Base-by-base conservation (phyloP, 306 rosid genomes). In the Trifolium pratense region DNA sequence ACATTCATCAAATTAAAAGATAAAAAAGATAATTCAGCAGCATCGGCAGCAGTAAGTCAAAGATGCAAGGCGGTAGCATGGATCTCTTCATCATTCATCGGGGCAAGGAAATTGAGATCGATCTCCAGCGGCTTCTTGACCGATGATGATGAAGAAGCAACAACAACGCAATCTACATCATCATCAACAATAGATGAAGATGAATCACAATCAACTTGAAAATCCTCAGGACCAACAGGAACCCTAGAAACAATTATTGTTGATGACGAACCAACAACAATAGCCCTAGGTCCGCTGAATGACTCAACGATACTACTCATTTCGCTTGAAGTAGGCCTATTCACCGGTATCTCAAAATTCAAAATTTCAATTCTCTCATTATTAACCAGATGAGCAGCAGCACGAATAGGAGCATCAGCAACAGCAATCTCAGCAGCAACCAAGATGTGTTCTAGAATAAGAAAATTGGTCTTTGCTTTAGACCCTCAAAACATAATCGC, bases 241-340 rank as follows among this genome's bases (percentile, higher is more conserved):
- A 29, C 32, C 32, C 32, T 29, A 29, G 32, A 29, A 29, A 29
- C 32, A 5, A 6, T 6, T 4, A 6, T 29, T 29, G 32, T 29
- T 5, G 32, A 29, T 4, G 83, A 67, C 0, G 78, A 65, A 1
- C 74, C 75, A 10, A 20, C 32, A n/a, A 6, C 21, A 58, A 86
- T 85, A 4, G 32, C 5, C 78, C 90, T 83, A 3, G 97, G 93
- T 0, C 97, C 96, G 58, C 97, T 89, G 59, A 91, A 93, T 0
- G 97, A 87, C 80, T 90, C 98, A 0, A 93, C 98, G 17, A 97
- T 90, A 83, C 96, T 89, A 83, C 98, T 93, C 88, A 89, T 83
- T 40, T 96, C 86, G 66, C 97, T 90, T 4, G 89, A 83, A 42
- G 98, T 90, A 1, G 97, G 96, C 68, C 92, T 71, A 71, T 82